Evolutionary conservation across 768 basidiomycete genomes (phyloP).

Genomic region (Amanita inopinata): DNA sequence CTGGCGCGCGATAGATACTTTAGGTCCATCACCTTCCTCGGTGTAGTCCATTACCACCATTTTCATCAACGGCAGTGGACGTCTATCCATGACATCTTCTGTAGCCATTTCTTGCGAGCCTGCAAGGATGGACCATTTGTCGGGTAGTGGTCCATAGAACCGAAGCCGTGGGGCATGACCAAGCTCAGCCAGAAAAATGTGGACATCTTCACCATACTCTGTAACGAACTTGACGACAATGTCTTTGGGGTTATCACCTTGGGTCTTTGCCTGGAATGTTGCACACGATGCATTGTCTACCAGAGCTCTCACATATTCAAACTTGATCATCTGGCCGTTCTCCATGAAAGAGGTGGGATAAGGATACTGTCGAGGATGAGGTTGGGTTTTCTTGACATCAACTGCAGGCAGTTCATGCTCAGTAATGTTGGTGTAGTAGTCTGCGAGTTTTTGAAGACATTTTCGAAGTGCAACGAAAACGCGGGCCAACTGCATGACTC

Average conservation of each 20-base stretch:
- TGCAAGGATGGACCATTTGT: not conserved
- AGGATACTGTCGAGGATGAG: slow-evolving; percentile 15
- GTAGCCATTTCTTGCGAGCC: not conserved
- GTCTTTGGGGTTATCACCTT: not conserved
- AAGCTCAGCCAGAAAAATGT: slow-evolving; percentile 6
- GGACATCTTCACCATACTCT: slow-evolving; percentile 10
- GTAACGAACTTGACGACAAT: slow-evolving; percentile 11
- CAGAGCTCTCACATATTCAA: slow-evolving; percentile 11
- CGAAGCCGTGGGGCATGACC: slow-evolving; percentile 3
- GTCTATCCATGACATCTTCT: too few relatives aligned
- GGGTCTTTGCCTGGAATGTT: slow-evolving; percentile 8
- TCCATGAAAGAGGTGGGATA: slow-evolving; percentile 12
- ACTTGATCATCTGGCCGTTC: not conserved
- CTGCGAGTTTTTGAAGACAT: slow-evolving; percentile 10
- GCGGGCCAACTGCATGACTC: slow-evolving; percentile 11
- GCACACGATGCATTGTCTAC: slow-evolving; percentile 11
- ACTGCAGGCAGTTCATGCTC: not conserved
- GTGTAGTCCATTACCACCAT: slow-evolving; percentile 10
- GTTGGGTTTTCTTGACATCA: not conserved
- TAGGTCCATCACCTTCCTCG: not conserved
- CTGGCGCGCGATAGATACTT: too few relatives aligned
- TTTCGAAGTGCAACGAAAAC: slow-evolving; percentile 12
- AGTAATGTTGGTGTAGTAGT: slow-evolving; percentile 11
- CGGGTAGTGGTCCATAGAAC: slow-evolving; percentile 1
- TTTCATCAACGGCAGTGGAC: not conserved